Evolutionary conservation across 495 filamentous ascomycete species (phyloP), one percentile per base, ranked within the genome.

Genomic region (Pseudotulostoma volvatum): DNA sequence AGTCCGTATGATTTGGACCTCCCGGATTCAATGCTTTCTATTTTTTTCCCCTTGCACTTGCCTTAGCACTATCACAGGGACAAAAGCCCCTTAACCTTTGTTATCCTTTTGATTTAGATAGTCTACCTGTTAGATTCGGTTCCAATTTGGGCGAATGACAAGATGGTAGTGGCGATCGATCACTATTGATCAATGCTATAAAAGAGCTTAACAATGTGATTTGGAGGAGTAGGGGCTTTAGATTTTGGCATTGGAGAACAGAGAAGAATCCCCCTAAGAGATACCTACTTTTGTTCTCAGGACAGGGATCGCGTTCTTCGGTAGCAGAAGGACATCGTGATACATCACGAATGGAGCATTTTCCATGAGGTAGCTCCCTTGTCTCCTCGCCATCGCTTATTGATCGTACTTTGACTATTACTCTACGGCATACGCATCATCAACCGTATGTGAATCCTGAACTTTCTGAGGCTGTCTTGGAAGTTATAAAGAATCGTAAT

Each of bases 151-250:
- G 13, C n/a, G 17, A 36, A 17, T 17, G 5, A 33, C 9, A 42
- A n/a, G 28, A 21, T 18, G 11, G 17, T 37, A 20, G 18, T 18
- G 23, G 31, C 3, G 13, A 30, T 36, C 32, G 39, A 34, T 34
- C 39, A 9, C 17, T 36, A 16, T 9, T 42, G 14, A 42, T 23
- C 18, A 21, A 32, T 1, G 40, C 32, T 31, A 42, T 42, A 20
- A 18, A 25, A 16, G 18, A 28, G 11, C 31, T 41, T 7, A 34
- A 3, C 8, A 32, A 35, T 8, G 7, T 41, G 3, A 41, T 41
- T 23, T 41, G 39, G 39, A 41, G 36, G 18, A 17, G 20, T 17
- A 25, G 40, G 19, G 23, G 40, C 9, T 37, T 37, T 37, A 20
- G 34, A 21, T 42, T 42, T 28, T 31, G 7, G 16, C 40, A 42